These are phyloP conservation scores for Phytophthora pinifolia DNA, from an alignment of 352 stramenopile genomes.

Conservation along the genomic window DNA sequence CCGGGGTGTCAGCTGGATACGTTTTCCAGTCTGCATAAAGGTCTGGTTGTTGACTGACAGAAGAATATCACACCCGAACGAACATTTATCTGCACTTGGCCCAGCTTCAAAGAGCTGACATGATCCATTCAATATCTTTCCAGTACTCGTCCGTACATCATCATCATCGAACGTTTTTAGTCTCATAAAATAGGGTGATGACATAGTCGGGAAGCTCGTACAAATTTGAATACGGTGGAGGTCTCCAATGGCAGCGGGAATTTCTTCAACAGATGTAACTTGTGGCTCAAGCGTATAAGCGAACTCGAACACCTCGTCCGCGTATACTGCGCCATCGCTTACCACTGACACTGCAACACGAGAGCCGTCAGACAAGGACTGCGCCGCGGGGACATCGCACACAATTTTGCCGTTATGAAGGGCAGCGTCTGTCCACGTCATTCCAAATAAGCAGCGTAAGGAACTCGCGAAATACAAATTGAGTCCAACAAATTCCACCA, in stretches of 20 bases:
- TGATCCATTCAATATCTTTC: slow-evolving; percentile 15
- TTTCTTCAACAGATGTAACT: slow-evolving; percentile 26
- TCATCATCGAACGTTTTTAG: slow-evolving; percentile 17
- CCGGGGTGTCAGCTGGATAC: slow-evolving; percentile 15
- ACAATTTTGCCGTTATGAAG: slow-evolving; percentile 26
- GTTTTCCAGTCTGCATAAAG: slow-evolving; percentile 28
- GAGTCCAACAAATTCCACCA: slow-evolving; percentile 32
- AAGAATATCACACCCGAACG: slow-evolving; percentile 24
- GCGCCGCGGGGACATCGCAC: slow-evolving; percentile 27
- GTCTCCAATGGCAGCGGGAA: slow-evolving; percentile 6
- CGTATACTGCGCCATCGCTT: slow-evolving; percentile 15
- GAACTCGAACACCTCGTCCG: slow-evolving; percentile 32
- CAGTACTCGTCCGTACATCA: neutral
- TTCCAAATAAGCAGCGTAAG: slow-evolving; percentile 42
- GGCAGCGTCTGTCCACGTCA: slow-evolving; percentile 14
- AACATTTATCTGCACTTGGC: slow-evolving; percentile 7
- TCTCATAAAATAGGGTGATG: slow-evolving; percentile 13
- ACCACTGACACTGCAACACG: slow-evolving; percentile 36
- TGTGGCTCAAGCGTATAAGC: slow-evolving; percentile 28
- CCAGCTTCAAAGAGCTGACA: slow-evolving; percentile 24
- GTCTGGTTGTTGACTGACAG: slow-evolving; percentile 52
- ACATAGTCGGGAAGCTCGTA: slow-evolving; percentile 13
- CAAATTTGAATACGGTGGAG: slow-evolving; percentile 20
- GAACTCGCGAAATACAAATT: slow-evolving; percentile 33
- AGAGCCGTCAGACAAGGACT: neutral